Evolutionary conservation across 768 basidiomycete species (phyloP).

Genomic region (Cubamyces sp.): DNA sequence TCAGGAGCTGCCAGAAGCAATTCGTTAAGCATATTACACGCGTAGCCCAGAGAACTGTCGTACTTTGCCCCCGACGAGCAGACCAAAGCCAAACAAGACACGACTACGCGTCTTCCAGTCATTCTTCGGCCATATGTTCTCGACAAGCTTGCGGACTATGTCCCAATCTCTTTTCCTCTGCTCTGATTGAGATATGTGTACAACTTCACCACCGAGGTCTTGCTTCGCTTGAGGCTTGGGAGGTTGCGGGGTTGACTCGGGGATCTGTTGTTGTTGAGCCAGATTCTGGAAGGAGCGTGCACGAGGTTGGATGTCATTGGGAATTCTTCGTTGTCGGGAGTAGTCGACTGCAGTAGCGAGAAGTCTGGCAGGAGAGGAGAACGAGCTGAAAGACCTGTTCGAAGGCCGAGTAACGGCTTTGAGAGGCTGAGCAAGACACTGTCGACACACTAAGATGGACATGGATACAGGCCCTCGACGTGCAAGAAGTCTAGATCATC

Average conservation of each 20-base stretch:
- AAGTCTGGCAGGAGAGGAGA: background rate
- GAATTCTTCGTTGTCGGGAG: background rate
- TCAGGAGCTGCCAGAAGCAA: constrained; percentile 64
- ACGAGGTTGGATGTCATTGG: background rate
- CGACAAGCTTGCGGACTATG: constrained; percentile 80
- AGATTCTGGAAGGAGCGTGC: constrained; percentile 9
- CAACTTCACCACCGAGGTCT: constrained; percentile 16
- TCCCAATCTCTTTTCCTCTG: constrained; percentile 84
- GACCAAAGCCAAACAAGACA: constrained; percentile 78
- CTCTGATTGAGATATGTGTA: constrained; percentile 34
- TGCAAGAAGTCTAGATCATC: background rate
- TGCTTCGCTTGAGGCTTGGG: constrained; percentile 13
- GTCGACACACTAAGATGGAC: constrained; percentile 10
- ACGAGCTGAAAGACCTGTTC: background rate
- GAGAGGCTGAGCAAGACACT: constrained; percentile 6
- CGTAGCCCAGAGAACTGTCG: constrained; percentile 23
- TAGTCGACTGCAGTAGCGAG: background rate
- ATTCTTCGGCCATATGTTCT: constrained; percentile 90
- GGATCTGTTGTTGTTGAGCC: constrained; percentile 10
- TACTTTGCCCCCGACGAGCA: constrained; percentile 88
- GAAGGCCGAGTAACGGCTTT: background rate
- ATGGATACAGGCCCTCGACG: background rate
- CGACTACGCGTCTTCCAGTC: constrained; percentile 83
- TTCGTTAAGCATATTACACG: background rate
- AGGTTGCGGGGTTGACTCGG: background rate